Base-by-base conservation (phyloP, 2,329 filamentous ascomycete species). In the Penicillium thymicola region DNA sequence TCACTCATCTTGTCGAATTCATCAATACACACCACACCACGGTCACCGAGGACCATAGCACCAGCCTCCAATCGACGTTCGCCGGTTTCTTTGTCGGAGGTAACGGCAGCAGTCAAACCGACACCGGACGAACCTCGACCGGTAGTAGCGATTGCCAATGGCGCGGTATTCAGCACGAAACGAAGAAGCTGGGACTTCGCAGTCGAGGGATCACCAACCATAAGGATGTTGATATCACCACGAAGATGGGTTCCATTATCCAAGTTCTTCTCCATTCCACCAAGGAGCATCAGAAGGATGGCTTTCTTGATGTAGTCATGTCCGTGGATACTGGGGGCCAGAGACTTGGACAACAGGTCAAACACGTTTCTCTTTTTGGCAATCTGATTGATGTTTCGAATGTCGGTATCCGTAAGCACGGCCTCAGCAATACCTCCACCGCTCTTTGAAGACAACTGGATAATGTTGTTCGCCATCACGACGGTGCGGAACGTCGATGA, bases 1-100 rank as follows among this genome's bases (percentile, higher is more conserved):
- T 99, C 94, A 55, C 92, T 97, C 94, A 99, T 99, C 76, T 99
- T 99, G 79, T 99, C 94, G 66, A 99, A 99, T 70, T 99, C 94
- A 72, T 99, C 94, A 64, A 99, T 99, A 79, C 94, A 99, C 34
- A 99, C 94, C 11, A 99, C 93, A 65, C 94, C 94, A 61, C 94
- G 89, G 73, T 99, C 94, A 61, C 87, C 94, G 70, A 99, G 90
- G 59, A 99, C 94, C 94, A 99, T 99, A 62, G 94, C 94, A 83
- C 94, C 94, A 16, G 94, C 94, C 76, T 99, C 94, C 1, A 99
- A 83, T 64, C 94, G 86, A 64, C 94, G 85, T 73, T 99, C 94
- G 57, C 94, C 94, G 1, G 94, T 99, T 75, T 99, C 94, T 73
- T 97, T 97, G 75, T 99, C 94, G 0, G 90, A 88, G 0, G 94